These are phyloP conservation scores for Microbotryum scabiosae DNA, from an alignment of 1,284 basidiomycete species.

Conservation along the genomic window DNA sequence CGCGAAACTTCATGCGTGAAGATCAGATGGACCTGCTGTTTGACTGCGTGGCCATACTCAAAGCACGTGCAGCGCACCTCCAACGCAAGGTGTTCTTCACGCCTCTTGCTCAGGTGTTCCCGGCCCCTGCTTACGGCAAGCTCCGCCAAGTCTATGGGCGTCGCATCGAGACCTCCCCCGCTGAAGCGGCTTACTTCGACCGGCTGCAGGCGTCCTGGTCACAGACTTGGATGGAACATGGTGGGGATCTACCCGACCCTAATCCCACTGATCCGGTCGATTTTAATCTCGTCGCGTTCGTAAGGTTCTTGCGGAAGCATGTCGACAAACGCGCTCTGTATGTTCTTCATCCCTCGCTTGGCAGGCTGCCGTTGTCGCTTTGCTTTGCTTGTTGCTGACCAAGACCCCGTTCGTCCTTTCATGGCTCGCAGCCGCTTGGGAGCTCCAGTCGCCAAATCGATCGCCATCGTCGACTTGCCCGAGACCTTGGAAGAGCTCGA, in stretches of 20 bases:
- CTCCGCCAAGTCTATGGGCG: background rate
- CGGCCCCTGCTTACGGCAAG: slow-evolving; percentile 49
- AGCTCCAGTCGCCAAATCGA: slow-evolving; percentile 46
- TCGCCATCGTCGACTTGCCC: slow-evolving; percentile 47
- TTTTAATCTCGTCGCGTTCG: slow-evolving; percentile 65
- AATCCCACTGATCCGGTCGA: slow-evolving; percentile 58
- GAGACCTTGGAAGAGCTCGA: slow-evolving; percentile 47
- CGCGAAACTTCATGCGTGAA: slow-evolving; percentile 13
- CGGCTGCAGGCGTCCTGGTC: slow-evolving; percentile 51
- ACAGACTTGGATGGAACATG: slow-evolving; percentile 37
- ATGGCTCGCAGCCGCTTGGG: slow-evolving; percentile 27
- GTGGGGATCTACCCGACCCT: slow-evolving; percentile 57
- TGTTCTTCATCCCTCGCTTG: slow-evolving; percentile 38
- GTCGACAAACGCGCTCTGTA: slow-evolving; percentile 78
- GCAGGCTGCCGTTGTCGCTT: background rate
- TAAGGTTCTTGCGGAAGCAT: slow-evolving; percentile 67
- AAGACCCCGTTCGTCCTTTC: background rate
- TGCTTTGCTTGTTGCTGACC: background rate
- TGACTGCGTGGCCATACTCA: slow-evolving; percentile 72
- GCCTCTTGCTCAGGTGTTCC: slow-evolving; percentile 68
- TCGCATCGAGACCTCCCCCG: background rate
- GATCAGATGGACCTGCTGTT: slow-evolving; percentile 79
- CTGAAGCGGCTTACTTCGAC: slow-evolving; percentile 55
- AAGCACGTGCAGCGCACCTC: slow-evolving; percentile 54
- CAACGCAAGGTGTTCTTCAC: slow-evolving; percentile 57